These are phyloP conservation scores for Mallotus japonicus DNA, from an alignment of 441 rosid genomes.

Conservation along the genomic window DNA sequence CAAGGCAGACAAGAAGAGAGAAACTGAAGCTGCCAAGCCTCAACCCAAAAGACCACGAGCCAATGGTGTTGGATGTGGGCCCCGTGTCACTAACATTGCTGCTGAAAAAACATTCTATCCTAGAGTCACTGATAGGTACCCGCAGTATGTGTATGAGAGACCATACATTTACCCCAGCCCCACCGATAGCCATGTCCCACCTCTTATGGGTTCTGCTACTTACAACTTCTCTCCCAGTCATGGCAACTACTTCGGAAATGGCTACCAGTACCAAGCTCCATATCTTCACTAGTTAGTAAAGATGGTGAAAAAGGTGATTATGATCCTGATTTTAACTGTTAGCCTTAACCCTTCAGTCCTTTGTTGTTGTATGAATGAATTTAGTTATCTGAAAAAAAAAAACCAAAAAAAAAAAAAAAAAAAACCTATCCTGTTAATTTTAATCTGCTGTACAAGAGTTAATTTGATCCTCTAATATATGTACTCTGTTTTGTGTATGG, in stretches of 20 bases:
- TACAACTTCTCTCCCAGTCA: constrained; percentile 69
- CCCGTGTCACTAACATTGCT: constrained; percentile 46
- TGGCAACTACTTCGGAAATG: constrained; percentile 84
- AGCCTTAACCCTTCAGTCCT: constrained; percentile 55
- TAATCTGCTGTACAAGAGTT: constrained; percentile 50
- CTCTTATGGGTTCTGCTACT: constrained; percentile 51
- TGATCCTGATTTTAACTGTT: constrained; percentile 65
- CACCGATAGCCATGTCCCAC: constrained; percentile 58
- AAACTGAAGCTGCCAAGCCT: constrained; percentile 79
- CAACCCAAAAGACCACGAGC: constrained; percentile 92
- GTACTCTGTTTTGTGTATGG: constrained; percentile 51
- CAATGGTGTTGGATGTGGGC: constrained; percentile 52
- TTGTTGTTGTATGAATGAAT: constrained; percentile 61
- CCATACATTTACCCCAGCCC: constrained; percentile 61
- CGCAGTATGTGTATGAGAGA: constrained; percentile 77
- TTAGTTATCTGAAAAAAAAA: constrained; percentile 43
- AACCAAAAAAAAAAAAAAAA: constrained; percentile 26
- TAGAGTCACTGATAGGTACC: constrained; percentile 69
- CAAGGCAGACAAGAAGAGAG: constrained; percentile 87
- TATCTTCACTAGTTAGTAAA: constrained; percentile 71
- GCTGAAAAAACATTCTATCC: constrained; percentile 59
- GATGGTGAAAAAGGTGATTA: constrained; percentile 50
- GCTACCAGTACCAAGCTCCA: constrained; percentile 86
- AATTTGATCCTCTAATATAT: constrained; percentile 55
- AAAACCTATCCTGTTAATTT: constrained; percentile 37